Conservation (phyloP, 2,329 filamentous ascomycete species). For the Arachnomyces sp. region DNA sequence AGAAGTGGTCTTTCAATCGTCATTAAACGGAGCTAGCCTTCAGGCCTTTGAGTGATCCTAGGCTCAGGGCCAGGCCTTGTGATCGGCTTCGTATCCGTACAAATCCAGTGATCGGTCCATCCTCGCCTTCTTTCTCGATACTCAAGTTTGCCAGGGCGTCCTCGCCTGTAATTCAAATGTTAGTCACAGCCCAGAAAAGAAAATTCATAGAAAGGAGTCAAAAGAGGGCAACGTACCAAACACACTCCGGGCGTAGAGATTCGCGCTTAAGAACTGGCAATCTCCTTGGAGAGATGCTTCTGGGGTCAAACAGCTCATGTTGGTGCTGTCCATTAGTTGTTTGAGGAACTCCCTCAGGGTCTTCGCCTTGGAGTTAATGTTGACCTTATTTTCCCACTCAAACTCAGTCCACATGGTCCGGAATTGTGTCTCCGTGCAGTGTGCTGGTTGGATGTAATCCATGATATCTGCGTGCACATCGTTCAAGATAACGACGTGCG, state of each 20-base stretch:
- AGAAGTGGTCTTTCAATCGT: slow-evolving; percentile 21
- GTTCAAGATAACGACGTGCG: slow-evolving; percentile 94
- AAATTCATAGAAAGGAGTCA: slow-evolving; percentile 4
- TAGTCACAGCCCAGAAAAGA: slow-evolving; percentile 15
- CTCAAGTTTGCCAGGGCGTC: slow-evolving; percentile 95
- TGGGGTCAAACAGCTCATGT: slow-evolving; percentile 96
- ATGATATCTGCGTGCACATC: slow-evolving; percentile 98
- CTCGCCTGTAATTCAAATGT: slow-evolving; percentile 62
- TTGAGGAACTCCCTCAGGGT: slow-evolving; percentile 84
- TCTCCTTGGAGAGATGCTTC: slow-evolving; percentile 95
- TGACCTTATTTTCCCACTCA: slow-evolving; percentile 99
- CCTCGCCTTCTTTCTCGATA: slow-evolving; percentile 94
- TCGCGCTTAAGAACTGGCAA: slow-evolving; percentile 95
- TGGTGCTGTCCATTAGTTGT: slow-evolving; percentile 93
- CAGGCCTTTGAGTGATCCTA: slow-evolving; percentile 89
- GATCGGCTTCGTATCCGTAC: slow-evolving; percentile 96
- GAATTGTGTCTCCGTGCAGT: slow-evolving; percentile 97
- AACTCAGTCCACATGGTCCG: slow-evolving; percentile 99
- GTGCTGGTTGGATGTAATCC: slow-evolving; percentile 98
- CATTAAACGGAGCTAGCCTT: slow-evolving; percentile 56
- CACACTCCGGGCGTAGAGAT: slow-evolving; percentile 90
- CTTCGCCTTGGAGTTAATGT: slow-evolving; percentile 97
- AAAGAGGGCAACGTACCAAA: slow-evolving; percentile 65
- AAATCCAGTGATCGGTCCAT: slow-evolving; percentile 93
- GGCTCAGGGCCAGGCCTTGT: slow-evolving; percentile 85